Evolutionary conservation across 73 alveolate genomes (phyloP), one percentile per base, ranked within the genome.

Genomic region (Uronychia binucleata): DNA sequence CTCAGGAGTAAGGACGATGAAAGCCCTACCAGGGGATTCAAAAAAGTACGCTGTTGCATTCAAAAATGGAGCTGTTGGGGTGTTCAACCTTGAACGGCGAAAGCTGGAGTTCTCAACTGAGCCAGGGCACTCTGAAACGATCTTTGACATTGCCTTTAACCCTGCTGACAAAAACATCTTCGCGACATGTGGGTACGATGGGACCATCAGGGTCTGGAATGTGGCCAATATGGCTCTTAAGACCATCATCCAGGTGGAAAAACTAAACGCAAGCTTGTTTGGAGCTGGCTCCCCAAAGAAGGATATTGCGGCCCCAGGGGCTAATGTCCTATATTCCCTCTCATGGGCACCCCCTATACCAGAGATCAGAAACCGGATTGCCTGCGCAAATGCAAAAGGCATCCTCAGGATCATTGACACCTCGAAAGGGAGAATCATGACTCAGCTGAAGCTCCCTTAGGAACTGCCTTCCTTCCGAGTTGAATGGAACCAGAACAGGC

Each of bases 61-160:
- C 26, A 77, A 34, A 1, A 77, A 77, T 33, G 84, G 84, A n/a
- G 30, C 84, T 0, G 59, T 77, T 31, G 84, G 33, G 11, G 14
- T 77, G 5, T 77, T 31, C 30, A 33, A 77, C 59, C 14, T 77
- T 31, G 75, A 33, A 28, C 14, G 29, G 34, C 26, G 34, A 35
- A 30, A 33, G 30, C 88, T 94, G 0, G 97, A 86, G 57, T 92
- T 90, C 80, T 34, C 57, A 30, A 82, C 94, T 19, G 97, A 93
- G 33, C 94, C 95, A 26, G 98, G 98, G 0, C 99, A 96, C 84
- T 87, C 98, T 8, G 96, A 94, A 32, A 94, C 99, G 33, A 94
- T 96, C 27, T 96, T 96, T 83, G 99, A 96, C 79, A 58, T 96
- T 32, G 79, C 84, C 85, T 92, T 96, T 89, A 92, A 94, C 57